Evolutionary conservation across 305 asterid species (phyloP), one percentile per base, ranked within the genome.

Genomic region (Fraxinus albicans): DNA sequence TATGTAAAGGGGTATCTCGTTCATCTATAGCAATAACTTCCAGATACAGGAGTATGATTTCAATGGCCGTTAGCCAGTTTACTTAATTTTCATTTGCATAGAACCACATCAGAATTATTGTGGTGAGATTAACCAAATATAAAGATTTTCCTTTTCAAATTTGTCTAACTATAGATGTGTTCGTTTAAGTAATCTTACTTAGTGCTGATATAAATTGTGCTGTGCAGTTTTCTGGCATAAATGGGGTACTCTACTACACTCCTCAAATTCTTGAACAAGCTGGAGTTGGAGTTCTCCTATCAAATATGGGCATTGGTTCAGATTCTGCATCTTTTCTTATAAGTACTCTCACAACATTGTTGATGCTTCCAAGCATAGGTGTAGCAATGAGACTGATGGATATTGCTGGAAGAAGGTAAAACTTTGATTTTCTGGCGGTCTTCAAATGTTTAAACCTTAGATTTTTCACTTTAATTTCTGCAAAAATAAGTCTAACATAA

Each of bases 231-330:
- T 91, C 98, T 35, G 99, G 99, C 27, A 96, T 96, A 50, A 96
- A 93, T 40, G 99, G 99, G 70, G 98, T 96, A 81, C 93, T 96
- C 12, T 94, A 94, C 89, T 96, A 96, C 88, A 94, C 99, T 60
- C 99, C 99, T 83, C 98, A 96, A 93, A 96, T 96, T 84, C 98
- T 96, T 65, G 94, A 95, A 86, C 97, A 94, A 92, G 99, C 99
- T 0, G 98, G 99, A 38, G 99, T 96, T 27, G 97, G 98, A 69
- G 85, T 93, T 87, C 95, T 94, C 77, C 88, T 96, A 21, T 81
- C 97, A 21, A 91, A 91, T 85, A 58, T 94, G 77, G 99, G 99
- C 55, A 85, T 94, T 23, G 73, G 93, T 74, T 89, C 99, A 2
- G 98, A 93, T 34, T 94, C 98, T 8, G 88, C 98, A 12, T 94